These are phyloP conservation scores for Diaporthe helianthi DNA, from an alignment of 2,329 filamentous ascomycete genomes.

Conservation along the genomic window DNA sequence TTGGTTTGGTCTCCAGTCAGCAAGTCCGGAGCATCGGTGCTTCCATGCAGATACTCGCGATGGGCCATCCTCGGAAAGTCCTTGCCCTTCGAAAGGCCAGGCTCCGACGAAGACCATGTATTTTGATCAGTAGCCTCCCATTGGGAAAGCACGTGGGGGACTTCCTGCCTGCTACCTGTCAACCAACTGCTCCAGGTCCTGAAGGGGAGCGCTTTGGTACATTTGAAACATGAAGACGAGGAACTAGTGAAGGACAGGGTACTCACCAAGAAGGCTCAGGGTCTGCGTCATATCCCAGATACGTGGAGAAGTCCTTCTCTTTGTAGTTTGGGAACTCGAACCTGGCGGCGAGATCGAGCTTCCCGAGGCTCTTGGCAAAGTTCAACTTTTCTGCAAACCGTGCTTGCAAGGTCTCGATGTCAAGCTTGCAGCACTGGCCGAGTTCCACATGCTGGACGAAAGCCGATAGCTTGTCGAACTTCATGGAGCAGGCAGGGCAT, in stretches of 20 bases:
- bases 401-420: conserved; percentile 7
- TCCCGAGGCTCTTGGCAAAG: conserved; percentile 44
- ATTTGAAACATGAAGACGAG: background rate
- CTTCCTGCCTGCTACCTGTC: background rate
- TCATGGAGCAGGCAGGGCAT: conserved; percentile 55
- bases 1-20: conserved; percentile 22
- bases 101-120: background rate
- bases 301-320: conserved; percentile 25
- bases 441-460: conserved; percentile 56
- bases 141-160: conserved; percentile 20
- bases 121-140: conserved; percentile 23
- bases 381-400: conserved; percentile 42
- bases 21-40: conserved; percentile 34
- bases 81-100: background rate
- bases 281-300: background rate
- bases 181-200: background rate
- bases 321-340: background rate
- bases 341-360: conserved; percentile 23
- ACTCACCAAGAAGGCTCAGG: background rate
- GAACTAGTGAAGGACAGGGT: background rate
- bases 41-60: conserved; percentile 35
- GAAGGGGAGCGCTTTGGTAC: background rate
- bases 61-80: conserved; percentile 3
- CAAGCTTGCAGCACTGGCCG: conserved; percentile 48
- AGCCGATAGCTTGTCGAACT: conserved; percentile 46